Percentiles rank a stretch among this genome's conserved stretches.
These are phyloP conservation scores for Meyerozyma carpophila DNA, from an alignment of 1,139 yeast genomes.

Conservation along the genomic window DNA sequence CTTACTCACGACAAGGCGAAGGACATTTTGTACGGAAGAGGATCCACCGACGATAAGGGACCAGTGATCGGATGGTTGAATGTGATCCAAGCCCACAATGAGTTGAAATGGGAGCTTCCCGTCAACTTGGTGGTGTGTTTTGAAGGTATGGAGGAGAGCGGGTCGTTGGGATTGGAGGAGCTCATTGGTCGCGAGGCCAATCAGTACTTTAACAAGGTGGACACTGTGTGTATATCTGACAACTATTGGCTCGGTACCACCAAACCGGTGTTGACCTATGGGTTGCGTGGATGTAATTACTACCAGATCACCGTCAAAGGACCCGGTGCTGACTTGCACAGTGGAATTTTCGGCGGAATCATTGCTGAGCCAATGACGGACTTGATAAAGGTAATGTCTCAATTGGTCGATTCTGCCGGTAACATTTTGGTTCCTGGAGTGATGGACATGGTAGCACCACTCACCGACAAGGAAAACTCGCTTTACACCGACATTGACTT, in stretches of 20 bases:
- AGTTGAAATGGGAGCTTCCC: conserved; percentile 81
- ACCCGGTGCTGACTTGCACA: conserved; percentile 95
- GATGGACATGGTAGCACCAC: conserved; percentile 90
- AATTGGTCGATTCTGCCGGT: conserved; percentile 77
- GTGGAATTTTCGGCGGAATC: conserved; percentile 96
- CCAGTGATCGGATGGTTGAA: conserved; percentile 98
- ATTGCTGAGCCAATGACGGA: conserved; percentile 98
- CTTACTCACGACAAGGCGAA: conserved; percentile 54
- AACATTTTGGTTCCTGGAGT: conserved; percentile 84
- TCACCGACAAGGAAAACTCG: conserved; percentile 71
- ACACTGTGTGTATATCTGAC: conserved; percentile 93
- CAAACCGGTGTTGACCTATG: conserved; percentile 95
- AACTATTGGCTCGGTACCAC: conserved; percentile 98
- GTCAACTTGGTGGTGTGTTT: conserved; percentile 89
- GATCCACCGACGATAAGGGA: conserved; percentile 96
- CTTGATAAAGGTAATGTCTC: conserved; percentile 66
- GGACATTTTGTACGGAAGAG: conserved; percentile 80
- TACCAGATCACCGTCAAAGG: conserved; percentile 79
- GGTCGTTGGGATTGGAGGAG: conserved; percentile 85
- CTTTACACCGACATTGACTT: conserved; percentile 85
- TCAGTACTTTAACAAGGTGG: conserved; percentile 76
- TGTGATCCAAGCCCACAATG: conserved; percentile 83
- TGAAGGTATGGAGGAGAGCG: conserved; percentile 99
- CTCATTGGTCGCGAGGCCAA: conserved; percentile 76
- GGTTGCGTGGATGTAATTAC: conserved; percentile 94